A percentile compares a stretch with the other conserved stretches of the same genome.
These are phyloP conservation scores for Gamsiella multidivaricata DNA, from an alignment of 192 early-diverging fungal species.

Conservation along the genomic window DNA sequence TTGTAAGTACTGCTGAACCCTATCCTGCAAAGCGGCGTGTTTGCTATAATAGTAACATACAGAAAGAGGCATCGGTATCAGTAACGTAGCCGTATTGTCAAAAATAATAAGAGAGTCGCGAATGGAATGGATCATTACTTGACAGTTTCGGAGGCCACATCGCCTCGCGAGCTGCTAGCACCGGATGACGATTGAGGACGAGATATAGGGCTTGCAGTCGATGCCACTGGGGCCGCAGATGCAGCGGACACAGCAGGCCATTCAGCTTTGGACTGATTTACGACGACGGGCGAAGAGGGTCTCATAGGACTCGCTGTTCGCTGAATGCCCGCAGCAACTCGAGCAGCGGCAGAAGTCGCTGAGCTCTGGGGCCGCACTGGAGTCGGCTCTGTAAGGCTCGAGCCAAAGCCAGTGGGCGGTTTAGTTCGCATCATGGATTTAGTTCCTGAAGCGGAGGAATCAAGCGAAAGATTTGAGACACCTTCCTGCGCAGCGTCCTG, in stretches of 20 bases:
- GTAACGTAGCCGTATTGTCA: not conserved
- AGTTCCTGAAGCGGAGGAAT: not conserved
- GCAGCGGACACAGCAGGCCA: conserved; percentile 42
- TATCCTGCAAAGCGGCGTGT: conserved; percentile 56
- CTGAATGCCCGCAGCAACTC: conserved; percentile 47
- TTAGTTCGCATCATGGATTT: conserved; percentile 43
- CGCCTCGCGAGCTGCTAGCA: not conserved
- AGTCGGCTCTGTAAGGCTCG: conserved; percentile 23
- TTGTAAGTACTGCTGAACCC: conserved; percentile 47
- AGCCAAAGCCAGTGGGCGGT: conserved; percentile 50
- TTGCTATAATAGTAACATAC: conserved; percentile 14
- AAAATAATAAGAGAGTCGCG: not conserved
- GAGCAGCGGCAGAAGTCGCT: conserved; percentile 31
- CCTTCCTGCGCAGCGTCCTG: conserved; percentile 1
- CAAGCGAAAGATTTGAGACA: conserved; percentile 16
- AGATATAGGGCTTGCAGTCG: not conserved
- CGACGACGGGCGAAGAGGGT: conserved; percentile 20
- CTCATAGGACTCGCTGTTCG: conserved; percentile 45
- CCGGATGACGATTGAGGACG: not conserved
- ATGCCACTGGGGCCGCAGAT: not conserved
- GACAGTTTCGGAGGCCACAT: conserved; percentile 23
- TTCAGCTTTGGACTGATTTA: conserved; percentile 29
- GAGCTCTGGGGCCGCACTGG: conserved; percentile 28
- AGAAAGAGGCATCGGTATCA: too few relatives aligned
- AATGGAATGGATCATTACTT: conserved; percentile 8